These are phyloP conservation scores for Fusarium cicatricum DNA, from an alignment of 2,329 filamentous ascomycete genomes.

Conservation along the genomic window DNA sequence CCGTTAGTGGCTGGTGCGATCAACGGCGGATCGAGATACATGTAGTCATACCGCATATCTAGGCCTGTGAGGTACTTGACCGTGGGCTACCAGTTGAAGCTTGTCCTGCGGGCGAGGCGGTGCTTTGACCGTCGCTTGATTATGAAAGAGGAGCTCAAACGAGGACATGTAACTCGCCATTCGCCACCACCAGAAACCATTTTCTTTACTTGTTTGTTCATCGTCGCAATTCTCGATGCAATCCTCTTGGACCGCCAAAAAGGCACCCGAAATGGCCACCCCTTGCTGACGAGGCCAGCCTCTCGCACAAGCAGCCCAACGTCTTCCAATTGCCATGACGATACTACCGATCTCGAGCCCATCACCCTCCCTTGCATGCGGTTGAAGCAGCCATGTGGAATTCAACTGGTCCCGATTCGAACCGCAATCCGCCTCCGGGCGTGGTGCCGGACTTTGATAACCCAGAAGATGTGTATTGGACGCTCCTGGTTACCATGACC, in stretches of 20 bases:
- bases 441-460: constrained; percentile 26
- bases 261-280: neutral
- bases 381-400: constrained; percentile 35
- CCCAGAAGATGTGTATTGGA: constrained; percentile 33
- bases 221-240: neutral
- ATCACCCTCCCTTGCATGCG: neutral
- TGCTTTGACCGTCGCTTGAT: neutral
- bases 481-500: constrained; percentile 24
- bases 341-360: neutral
- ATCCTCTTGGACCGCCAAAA: neutral
- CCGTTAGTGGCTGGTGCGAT: constrained; percentile 1
- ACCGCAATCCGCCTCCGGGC: constrained; percentile 33
- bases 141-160: neutral
- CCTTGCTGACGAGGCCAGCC: neutral
- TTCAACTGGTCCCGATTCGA: constrained; percentile 37
- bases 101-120: neutral
- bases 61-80: neutral
- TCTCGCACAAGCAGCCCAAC: no score
- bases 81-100: neutral
- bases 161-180: neutral
- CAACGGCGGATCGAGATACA: neutral
- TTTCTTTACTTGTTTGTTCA: no score
- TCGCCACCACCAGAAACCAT: neutral
- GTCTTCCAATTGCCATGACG: no score
- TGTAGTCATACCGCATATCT: neutral